phyloP scores from a whole-genome alignment of 768 basidiomycete species.

The Mycena rosella region DNA sequence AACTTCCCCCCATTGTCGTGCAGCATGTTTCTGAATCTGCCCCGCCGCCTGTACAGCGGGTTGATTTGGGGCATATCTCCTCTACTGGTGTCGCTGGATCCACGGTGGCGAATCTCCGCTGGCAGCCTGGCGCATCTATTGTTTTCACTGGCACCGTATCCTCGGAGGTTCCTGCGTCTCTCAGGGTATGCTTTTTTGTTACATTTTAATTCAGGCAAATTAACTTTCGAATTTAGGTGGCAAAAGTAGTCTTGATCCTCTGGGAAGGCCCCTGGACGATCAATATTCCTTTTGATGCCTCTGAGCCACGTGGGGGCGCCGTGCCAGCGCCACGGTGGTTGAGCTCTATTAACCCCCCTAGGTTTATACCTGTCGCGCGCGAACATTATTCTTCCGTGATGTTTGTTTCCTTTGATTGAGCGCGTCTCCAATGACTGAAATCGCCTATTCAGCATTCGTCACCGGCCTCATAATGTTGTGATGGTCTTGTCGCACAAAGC shows the following conservation, averaged over 20 bases:
- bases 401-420: constrained; percentile 52
- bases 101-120: constrained; percentile 62
- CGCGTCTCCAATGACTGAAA: constrained; percentile 17
- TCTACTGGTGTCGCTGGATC: constrained; percentile 33
- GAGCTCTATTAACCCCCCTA: constrained; percentile 63
- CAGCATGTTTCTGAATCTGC: constrained; percentile 50
- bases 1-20: constrained; percentile 63
- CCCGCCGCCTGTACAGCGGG: constrained; percentile 49
- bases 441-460: constrained; percentile 61
- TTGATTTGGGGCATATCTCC: constrained; percentile 61
- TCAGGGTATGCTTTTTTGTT: constrained; percentile 63
- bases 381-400: constrained; percentile 59
- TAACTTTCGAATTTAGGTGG: constrained; percentile 52
- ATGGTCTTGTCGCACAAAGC: constrained; percentile 69
- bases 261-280: constrained; percentile 77
- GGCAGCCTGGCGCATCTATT: constrained; percentile 65
- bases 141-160: constrained; percentile 73
- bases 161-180: constrained; percentile 60
- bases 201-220: constrained; percentile 5
- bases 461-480: constrained; percentile 69
- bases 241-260: constrained; percentile 63
- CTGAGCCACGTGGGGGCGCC: constrained; percentile 49
- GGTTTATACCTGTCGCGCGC: constrained; percentile 65
- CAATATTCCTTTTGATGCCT: constrained; percentile 67
- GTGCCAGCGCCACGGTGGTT: constrained; percentile 65